Evolutionary conservation across 345 rosid species (phyloP).

Genomic region (Eucalyptus microcorys): DNA sequence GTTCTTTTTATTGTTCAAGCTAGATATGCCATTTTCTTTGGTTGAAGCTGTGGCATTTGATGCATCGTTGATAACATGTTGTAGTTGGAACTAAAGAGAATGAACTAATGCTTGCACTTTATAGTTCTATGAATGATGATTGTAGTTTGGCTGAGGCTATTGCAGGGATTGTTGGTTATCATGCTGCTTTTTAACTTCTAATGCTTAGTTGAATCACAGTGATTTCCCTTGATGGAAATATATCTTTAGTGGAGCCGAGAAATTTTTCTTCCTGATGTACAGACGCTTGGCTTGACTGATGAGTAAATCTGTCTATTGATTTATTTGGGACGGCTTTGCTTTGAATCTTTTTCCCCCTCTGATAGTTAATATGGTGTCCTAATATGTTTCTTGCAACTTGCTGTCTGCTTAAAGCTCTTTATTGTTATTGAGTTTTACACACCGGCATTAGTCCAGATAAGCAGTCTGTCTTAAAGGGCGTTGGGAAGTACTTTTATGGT

Average conservation of each 20-base stretch:
- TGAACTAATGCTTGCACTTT: neutral
- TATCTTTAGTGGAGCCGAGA: neutral
- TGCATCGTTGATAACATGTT: neutral
- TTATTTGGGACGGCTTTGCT: neutral
- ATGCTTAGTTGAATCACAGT: neutral
- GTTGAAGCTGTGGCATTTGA: neutral
- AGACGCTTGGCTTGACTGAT: neutral
- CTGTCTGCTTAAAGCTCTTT: neutral
- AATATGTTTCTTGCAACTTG: neutral
- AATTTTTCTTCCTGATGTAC: neutral
- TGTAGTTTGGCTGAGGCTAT: neutral
- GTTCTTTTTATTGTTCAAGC: neutral
- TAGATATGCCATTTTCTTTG: neutral
- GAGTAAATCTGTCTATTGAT: neutral
- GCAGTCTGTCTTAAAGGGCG: neutral
- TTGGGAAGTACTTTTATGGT: neutral
- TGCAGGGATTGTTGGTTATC: neutral
- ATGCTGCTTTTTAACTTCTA: neutral
- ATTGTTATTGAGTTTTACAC: neutral
- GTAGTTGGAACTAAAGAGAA: neutral
- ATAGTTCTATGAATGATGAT: neutral
- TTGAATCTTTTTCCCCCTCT: neutral
- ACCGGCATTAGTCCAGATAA: neutral
- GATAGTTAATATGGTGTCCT: neutral
- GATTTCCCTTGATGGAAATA: neutral